Percentiles rank a stretch among this genome's conserved stretches.
phyloP scores from a whole-genome alignment of 1,139 yeast genomes.

The Yamadazyma songkhlaensis region DNA sequence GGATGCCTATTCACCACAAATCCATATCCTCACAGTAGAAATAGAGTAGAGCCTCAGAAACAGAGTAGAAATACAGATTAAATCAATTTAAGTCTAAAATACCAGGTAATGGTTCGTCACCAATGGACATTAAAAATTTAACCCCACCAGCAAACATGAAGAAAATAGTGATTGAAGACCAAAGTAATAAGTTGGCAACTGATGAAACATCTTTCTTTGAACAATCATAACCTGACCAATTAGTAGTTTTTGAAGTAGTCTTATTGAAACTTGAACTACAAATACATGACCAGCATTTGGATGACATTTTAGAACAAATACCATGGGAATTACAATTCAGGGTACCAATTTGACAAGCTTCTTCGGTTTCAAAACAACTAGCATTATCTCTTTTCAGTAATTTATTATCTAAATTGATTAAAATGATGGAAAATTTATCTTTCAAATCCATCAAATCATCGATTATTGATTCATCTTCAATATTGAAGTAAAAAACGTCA shows the following conservation, averaged over 20 bases:
- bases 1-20: too few species aligned
- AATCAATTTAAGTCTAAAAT: conserved; percentile 46
- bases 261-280: conserved; percentile 53
- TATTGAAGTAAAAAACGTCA: too few species aligned
- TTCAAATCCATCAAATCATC: conserved; percentile 13
- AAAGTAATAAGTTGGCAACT: conserved; percentile 63
- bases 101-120: conserved; percentile 64
- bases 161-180: conserved; percentile 55
- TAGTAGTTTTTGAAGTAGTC: conserved; percentile 48
- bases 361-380: conserved; percentile 43
- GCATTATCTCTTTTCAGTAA: conserved; percentile 7
- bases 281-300: conserved; percentile 53
- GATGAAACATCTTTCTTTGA: conserved; percentile 62
- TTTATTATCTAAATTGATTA: conserved; percentile 20
- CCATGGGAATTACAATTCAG: conserved; percentile 64
- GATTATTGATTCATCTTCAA: too few species aligned
- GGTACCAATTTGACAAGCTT: conserved; percentile 53
- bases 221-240: conserved; percentile 69
- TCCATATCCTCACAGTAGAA: too few species aligned
- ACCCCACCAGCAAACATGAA: conserved; percentile 51
- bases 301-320: conserved; percentile 41
- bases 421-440: conserved; percentile 31
- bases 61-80: neutral
- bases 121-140: conserved; percentile 51
- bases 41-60: too few species aligned